Percentiles rank a stretch among this genome's conserved stretches.
These are phyloP conservation scores for Trypanosoma lewisi DNA, from an alignment of 208 protist species.

Conservation along the genomic window DNA sequence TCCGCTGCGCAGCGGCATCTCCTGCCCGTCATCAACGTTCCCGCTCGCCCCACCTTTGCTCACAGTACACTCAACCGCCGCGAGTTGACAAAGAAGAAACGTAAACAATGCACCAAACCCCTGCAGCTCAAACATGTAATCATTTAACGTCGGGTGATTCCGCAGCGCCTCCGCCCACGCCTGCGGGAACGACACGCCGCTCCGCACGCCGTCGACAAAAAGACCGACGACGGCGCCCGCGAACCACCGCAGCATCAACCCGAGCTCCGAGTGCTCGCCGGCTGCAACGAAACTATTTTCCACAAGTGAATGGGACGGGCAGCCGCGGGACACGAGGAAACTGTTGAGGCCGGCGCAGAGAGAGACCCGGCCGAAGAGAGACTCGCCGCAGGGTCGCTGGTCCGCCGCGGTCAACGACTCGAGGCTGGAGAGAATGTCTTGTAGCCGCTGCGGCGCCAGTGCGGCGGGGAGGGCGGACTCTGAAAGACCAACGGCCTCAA, in stretches of 20 bases:
- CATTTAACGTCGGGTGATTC: constrained; percentile 20
- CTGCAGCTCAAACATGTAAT: constrained; percentile 69
- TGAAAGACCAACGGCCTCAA: constrained; percentile 22
- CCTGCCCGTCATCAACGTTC: neutral
- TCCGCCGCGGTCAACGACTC: neutral
- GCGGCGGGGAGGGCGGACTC: constrained; percentile 40
- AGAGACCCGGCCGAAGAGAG: constrained; percentile 22
- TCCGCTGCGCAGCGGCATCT: neutral
- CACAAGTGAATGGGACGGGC: constrained; percentile 39
- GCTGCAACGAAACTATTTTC: constrained; percentile 59
- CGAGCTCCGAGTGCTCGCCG: constrained; percentile 53
- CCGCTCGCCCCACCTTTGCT: constrained; percentile 5
- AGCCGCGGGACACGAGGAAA: constrained; percentile 23
- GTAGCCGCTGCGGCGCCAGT: constrained; percentile 27
- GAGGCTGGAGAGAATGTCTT: constrained; percentile 17
- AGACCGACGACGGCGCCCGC: constrained; percentile 37
- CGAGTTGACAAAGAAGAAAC: constrained; percentile 51
- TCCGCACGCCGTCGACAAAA: constrained; percentile 52
- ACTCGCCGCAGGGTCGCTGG: neutral
- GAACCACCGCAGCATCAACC: constrained; percentile 63
- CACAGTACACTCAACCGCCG: constrained; percentile 27
- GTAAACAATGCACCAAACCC: constrained; percentile 67
- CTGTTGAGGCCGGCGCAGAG: constrained; percentile 1
- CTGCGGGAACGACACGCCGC: constrained; percentile 46
- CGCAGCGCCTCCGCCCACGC: constrained; percentile 48